Percentiles rank a stretch among this genome's conserved stretches.
Conservation (phyloP, 1,139 yeast species). For the Debaryomyces subglobosus region DNA sequence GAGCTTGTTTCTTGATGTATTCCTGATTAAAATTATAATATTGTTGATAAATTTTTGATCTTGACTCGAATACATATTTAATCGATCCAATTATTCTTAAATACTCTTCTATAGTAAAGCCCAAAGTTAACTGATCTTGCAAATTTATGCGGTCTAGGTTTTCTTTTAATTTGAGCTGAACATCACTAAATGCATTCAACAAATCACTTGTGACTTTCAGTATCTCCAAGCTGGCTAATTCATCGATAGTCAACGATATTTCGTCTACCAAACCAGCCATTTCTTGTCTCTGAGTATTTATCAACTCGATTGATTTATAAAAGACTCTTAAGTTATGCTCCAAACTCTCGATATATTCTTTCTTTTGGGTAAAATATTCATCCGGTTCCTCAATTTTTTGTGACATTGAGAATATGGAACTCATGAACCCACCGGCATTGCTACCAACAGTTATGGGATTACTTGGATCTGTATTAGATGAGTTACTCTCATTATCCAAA, state of each 20-base stretch:
- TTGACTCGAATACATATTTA: constrained; percentile 71
- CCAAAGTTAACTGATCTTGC: constrained; percentile 86
- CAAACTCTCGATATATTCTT: constrained; percentile 67
- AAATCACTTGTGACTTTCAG: constrained; percentile 67
- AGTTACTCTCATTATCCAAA: constrained; percentile 36
- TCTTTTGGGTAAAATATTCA: constrained; percentile 71
- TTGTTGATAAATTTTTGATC: constrained; percentile 69
- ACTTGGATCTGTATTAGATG: constrained; percentile 22
- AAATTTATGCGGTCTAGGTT: constrained; percentile 76
- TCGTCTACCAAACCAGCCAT: constrained; percentile 52
- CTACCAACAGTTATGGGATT: constrained; percentile 17
- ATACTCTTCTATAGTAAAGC: constrained; percentile 88
- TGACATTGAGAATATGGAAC: constrained; percentile 59
- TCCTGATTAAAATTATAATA: constrained; percentile 51
- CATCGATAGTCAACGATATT: constrained; percentile 63
- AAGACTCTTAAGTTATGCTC: constrained; percentile 75
- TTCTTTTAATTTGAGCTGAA: constrained; percentile 72
- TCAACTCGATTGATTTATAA: constrained; percentile 70
- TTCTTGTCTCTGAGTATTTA: constrained; percentile 77
- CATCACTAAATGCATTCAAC: constrained; percentile 60
- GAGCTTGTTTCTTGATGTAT: constrained; percentile 49
- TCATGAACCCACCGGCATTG: constrained; percentile 58
- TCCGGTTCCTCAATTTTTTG: constrained; percentile 78
- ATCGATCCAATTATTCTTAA: constrained; percentile 77
- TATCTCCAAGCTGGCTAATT: constrained; percentile 75